Conservation (phyloP, 208 protist genomes). For the Trypanosoma mega region DNA sequence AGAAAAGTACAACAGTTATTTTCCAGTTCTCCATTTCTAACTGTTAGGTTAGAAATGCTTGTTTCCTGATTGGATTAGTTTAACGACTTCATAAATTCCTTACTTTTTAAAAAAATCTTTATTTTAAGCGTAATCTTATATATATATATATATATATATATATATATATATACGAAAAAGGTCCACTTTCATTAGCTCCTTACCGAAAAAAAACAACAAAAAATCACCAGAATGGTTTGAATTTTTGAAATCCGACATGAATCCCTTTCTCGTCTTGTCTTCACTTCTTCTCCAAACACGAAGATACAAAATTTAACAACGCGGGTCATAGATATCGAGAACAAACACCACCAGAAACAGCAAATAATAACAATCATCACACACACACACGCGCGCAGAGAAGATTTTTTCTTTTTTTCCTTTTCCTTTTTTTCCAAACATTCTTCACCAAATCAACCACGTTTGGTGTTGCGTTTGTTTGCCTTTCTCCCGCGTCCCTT, state of each 20-base stretch:
- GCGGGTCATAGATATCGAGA: too few species aligned
- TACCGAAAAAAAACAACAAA: neutral
- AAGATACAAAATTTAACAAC: too few species aligned
- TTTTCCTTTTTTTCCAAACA: neutral
- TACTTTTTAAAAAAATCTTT: slow-evolving; percentile 16
- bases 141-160: slow-evolving; percentile 1
- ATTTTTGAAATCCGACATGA: too few species aligned
- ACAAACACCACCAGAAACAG: too few species aligned
- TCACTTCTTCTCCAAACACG: too few species aligned
- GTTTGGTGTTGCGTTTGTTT: slow-evolving; percentile 78
- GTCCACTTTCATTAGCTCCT: neutral
- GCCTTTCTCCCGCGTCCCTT: slow-evolving; percentile 85
- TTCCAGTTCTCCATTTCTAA: too few species aligned
- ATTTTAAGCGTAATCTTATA: neutral
- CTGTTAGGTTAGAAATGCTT: too few species aligned
- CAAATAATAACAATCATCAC: slow-evolving; percentile 4
- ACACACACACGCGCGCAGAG: neutral
- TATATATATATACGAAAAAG: too few species aligned
- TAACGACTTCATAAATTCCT: slow-evolving; percentile 1
- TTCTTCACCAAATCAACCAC: slow-evolving; percentile 25
- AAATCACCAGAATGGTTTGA: too few species aligned
- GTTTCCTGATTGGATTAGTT: neutral
- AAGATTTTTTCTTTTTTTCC: too few species aligned
- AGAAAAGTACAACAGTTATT: too few species aligned
- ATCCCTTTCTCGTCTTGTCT: too few species aligned